phyloP scores from a whole-genome alignment of 495 filamentous ascomycete species.

The Thozetella sp. region DNA sequence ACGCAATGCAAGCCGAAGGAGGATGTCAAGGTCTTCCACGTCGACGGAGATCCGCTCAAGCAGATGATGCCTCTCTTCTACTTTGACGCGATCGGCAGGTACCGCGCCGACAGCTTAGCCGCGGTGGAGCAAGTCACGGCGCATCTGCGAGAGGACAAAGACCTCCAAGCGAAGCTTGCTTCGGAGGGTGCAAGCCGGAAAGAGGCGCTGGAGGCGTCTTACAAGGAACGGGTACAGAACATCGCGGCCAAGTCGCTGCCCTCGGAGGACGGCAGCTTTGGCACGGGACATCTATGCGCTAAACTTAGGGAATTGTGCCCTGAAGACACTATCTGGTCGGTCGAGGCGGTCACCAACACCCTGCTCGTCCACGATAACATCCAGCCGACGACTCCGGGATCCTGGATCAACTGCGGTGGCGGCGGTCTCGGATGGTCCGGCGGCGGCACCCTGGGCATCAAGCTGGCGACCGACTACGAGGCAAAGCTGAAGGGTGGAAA shows the following conservation, averaged over 20 bases:
- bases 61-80: constrained; percentile 87
- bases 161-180: constrained; percentile 42
- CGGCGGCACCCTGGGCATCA: constrained; percentile 84
- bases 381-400: constrained; percentile 73
- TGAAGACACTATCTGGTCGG: constrained; percentile 76
- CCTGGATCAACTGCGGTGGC: constrained; percentile 92
- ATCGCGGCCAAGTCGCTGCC: constrained; percentile 60
- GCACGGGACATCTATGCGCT: constrained; percentile 68
- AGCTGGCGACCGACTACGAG: constrained; percentile 73
- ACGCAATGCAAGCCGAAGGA: constrained; percentile 61
- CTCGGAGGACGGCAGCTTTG: constrained; percentile 66
- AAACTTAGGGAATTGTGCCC: constrained; percentile 68
- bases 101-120: constrained; percentile 73
- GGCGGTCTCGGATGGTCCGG: constrained; percentile 97
- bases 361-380: constrained; percentile 78
- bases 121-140: constrained; percentile 73
- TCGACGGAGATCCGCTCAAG: constrained; percentile 87
- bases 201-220: constrained; percentile 57
- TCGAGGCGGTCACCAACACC: constrained; percentile 90
- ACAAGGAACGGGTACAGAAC: constrained; percentile 58
- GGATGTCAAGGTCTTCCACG: constrained; percentile 72
- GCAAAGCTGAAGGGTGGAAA: constrained; percentile 61
- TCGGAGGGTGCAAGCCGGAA: constrained; percentile 50
- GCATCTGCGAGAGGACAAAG: constrained; percentile 48
- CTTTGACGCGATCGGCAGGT: constrained; percentile 70